Percentiles rank a stretch among this genome's conserved stretches.
Evolutionary conservation across 768 basidiomycete genomes (phyloP).

Genomic region (Lactarius evosmus): DNA sequence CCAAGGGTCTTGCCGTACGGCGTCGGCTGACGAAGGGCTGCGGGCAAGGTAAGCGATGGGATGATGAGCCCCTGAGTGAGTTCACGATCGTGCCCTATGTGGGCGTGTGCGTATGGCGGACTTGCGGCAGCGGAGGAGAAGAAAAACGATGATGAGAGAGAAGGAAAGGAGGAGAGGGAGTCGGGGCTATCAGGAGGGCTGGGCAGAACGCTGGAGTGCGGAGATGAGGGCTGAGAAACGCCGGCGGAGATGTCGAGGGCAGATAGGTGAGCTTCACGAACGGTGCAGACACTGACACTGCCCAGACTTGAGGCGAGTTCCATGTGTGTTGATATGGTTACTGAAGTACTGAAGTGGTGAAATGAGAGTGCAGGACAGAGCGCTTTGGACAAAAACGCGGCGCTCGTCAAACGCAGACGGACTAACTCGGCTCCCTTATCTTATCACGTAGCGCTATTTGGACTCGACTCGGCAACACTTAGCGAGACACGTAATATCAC

Average conservation of each 20-base stretch:
- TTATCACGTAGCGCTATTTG: conserved; percentile 15
- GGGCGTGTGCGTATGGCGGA: conserved; percentile 51
- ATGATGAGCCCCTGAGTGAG: conserved; percentile 59
- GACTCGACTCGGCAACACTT: not conserved
- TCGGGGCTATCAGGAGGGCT: conserved; percentile 63
- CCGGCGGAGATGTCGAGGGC: conserved; percentile 21
- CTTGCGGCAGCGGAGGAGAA: conserved; percentile 72
- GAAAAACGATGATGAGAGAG: conserved; percentile 72
- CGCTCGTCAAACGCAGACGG: too few relatives aligned
- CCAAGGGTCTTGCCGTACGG: conserved; percentile 68
- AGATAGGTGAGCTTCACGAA: conserved; percentile 18
- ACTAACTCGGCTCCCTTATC: not conserved
- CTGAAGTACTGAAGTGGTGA: not conserved
- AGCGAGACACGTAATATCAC: not conserved
- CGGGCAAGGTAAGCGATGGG: conserved; percentile 62
- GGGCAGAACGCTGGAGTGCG: conserved; percentile 45
- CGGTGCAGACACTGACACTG: conserved; percentile 23
- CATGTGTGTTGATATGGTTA: conserved; percentile 8
- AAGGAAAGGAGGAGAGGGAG: conserved; percentile 68
- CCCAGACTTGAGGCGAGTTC: conserved; percentile 19
- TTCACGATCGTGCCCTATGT: conserved; percentile 38
- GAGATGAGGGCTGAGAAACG: conserved; percentile 45
- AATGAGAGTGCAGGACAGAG: not conserved
- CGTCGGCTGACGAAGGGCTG: conserved; percentile 59
- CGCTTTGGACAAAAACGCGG: too few relatives aligned